phyloP scores from a whole-genome alignment of 768 basidiomycete species.

The Termitomyces heimii region DNA sequence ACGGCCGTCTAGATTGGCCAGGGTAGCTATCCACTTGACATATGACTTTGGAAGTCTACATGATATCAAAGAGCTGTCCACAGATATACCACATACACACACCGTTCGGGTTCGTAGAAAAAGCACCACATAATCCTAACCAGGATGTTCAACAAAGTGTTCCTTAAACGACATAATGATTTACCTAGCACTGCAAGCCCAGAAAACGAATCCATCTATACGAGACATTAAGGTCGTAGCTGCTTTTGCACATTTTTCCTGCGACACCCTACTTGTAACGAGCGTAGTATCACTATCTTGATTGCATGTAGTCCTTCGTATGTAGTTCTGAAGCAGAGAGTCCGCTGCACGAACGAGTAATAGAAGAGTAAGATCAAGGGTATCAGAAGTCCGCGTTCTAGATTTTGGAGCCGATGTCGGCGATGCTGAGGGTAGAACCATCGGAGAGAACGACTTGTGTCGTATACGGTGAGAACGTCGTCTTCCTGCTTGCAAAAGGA shows the following conservation, averaged over 20 bases:
- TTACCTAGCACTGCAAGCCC: slow-evolving; percentile 73
- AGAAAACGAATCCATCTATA: slow-evolving; percentile 68
- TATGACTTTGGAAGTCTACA: slow-evolving; percentile 57
- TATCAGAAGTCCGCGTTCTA: slow-evolving; percentile 36
- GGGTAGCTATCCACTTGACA: slow-evolving; percentile 70
- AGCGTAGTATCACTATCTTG: slow-evolving; percentile 6
- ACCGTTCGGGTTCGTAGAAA: slow-evolving; percentile 74
- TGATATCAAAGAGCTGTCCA: not conserved
- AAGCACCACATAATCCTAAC: slow-evolving; percentile 87
- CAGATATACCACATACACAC: slow-evolving; percentile 2
- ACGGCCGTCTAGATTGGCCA: slow-evolving; percentile 63
- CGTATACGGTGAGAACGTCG: slow-evolving; percentile 24
- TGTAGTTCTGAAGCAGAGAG: slow-evolving; percentile 44
- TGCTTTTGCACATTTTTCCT: slow-evolving; percentile 21
- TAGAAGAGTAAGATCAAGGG: slow-evolving; percentile 63
- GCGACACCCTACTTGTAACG: not conserved
- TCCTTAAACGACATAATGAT: slow-evolving; percentile 8
- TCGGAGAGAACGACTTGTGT: slow-evolving; percentile 1
- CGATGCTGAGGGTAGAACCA: slow-evolving; percentile 3
- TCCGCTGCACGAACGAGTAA: slow-evolving; percentile 69
- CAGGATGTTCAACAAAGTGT: slow-evolving; percentile 5
- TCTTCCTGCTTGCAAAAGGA: slow-evolving; percentile 50
- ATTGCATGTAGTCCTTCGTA: slow-evolving; percentile 26
- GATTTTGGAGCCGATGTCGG: not conserved
- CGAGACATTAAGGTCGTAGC: slow-evolving; percentile 31